These are phyloP conservation scores for Irpex sp. DNA, from an alignment of 1,284 basidiomycete species.

Conservation along the genomic window DNA sequence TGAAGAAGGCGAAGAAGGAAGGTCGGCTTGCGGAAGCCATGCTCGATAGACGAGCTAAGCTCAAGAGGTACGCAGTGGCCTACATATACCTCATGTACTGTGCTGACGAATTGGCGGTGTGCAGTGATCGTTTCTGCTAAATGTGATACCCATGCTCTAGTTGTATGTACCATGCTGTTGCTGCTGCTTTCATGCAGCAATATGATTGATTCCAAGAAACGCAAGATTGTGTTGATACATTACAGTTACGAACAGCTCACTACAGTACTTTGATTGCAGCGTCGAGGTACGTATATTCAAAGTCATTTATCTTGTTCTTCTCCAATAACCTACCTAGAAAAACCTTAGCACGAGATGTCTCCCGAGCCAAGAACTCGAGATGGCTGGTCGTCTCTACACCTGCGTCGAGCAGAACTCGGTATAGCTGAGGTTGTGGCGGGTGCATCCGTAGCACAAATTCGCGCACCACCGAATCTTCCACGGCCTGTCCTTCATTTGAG, in stretches of 20 bases:
- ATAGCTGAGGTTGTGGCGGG: neutral
- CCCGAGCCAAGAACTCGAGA: neutral
- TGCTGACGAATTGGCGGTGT: neutral
- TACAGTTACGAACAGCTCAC: neutral
- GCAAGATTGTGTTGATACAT: neutral
- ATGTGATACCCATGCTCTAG: constrained; percentile 12
- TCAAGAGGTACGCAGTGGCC: constrained; percentile 70
- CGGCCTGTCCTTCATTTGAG: too few relatives aligned
- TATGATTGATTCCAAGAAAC: neutral
- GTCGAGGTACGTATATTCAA: neutral
- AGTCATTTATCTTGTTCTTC: neutral
- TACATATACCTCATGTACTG: neutral
- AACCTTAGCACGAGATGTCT: neutral
- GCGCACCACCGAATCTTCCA: too few relatives aligned
- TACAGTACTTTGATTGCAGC: neutral
- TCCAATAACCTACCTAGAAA: neutral
- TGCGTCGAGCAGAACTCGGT: neutral
- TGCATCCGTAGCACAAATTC: neutral
- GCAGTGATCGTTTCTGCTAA: constrained; percentile 62
- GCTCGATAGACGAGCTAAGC: constrained; percentile 82
- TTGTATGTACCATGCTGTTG: neutral
- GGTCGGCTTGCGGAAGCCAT: constrained; percentile 85
- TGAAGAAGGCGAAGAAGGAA: constrained; percentile 83
- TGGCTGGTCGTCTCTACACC: neutral
- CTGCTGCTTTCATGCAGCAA: neutral